Evolutionary conservation across 2,329 filamentous ascomycete genomes (phyloP), one percentile per base, ranked within the genome.

Genomic region (Calonectria pseudoturangicola): DNA sequence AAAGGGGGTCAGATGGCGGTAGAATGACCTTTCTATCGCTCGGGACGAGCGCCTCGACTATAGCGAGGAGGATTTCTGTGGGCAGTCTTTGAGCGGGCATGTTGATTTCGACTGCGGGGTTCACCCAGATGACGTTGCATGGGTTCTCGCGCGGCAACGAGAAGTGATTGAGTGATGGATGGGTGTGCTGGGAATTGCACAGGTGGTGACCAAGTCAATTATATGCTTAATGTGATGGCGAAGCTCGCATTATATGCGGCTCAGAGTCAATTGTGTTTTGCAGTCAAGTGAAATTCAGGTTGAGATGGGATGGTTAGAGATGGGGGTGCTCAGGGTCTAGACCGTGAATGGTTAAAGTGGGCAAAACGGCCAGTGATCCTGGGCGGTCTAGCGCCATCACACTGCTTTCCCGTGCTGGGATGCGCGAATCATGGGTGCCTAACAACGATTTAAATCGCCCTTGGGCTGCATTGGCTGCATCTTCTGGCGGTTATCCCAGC

Each of bases 11-110:
- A 1, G 27, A 56, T 10, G 76, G 33, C 2, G 71, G 50, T 1
- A 77, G 33, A 21, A 79, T 76, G 1, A 51, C 58, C 0, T 10
- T 36, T 1, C 18, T 15, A 5, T 62, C 21, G 1, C 30, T 18
- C 12, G 66, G 36, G 2, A 66, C 27, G 0, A 79, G 6, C 2
- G 56, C 30, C 25, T 76, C 73, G 2, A 77, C 10, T 2, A 79
- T 66, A 9, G 72, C 28, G 1, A 79, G 2, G 1, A 79, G 16
- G 8, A 79, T 3, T 18, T 79, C 77, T 1, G 16, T 63, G 25
- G 58, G 58, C 21, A 63, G 41, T 13, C 13, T 47, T 30, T 63
- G 58, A 18, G 41, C 28, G 2, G 41, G 30, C 58, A 63, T 63
- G 25, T 60, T 60, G 54, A 63, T 63, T 15, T 60, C 41, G 54